These are phyloP conservation scores for Platanus orientalis DNA, from an alignment of 164 flowering plant species.

Conservation along the genomic window DNA sequence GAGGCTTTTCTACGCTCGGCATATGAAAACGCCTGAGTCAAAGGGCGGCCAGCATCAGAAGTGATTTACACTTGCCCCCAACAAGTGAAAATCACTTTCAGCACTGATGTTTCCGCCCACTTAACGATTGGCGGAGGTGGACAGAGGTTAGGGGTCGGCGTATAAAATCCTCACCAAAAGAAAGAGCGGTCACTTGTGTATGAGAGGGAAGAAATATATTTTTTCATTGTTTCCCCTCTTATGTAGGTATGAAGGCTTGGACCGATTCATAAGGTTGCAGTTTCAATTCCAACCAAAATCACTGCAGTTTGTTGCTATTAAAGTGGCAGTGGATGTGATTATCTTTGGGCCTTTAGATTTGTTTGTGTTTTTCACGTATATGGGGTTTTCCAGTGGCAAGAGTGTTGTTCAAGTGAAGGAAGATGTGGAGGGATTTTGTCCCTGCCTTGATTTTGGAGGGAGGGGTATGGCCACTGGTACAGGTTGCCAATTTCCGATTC, in stretches of 20 bases:
- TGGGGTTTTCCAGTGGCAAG: slow-evolving; percentile 81
- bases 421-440: slow-evolving; percentile 76
- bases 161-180: too few relatives aligned
- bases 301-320: slow-evolving; percentile 59
- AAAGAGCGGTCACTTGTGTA: too few relatives aligned
- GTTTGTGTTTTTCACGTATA: slow-evolving; percentile 72
- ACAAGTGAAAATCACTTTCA: too few relatives aligned
- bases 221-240: not conserved
- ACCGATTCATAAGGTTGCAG: slow-evolving; percentile 45
- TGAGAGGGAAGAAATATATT: too few relatives aligned
- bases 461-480: slow-evolving; percentile 77
- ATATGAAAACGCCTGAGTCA: too few relatives aligned
- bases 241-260: slow-evolving; percentile 83
- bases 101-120: too few relatives aligned
- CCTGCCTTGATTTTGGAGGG: slow-evolving; percentile 78
- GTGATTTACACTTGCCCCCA: too few relatives aligned
- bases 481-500: slow-evolving; percentile 73
- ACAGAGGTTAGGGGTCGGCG: too few relatives aligned
- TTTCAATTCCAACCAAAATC: slow-evolving; percentile 60
- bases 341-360: slow-evolving; percentile 83
- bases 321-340: slow-evolving; percentile 71
- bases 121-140: too few relatives aligned
- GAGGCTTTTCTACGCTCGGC: too few relatives aligned
- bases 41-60: too few relatives aligned
- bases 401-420: slow-evolving; percentile 65